Conservation (phyloP, 2,329 filamentous ascomycete genomes). For the Trichothecium roseum region DNA sequence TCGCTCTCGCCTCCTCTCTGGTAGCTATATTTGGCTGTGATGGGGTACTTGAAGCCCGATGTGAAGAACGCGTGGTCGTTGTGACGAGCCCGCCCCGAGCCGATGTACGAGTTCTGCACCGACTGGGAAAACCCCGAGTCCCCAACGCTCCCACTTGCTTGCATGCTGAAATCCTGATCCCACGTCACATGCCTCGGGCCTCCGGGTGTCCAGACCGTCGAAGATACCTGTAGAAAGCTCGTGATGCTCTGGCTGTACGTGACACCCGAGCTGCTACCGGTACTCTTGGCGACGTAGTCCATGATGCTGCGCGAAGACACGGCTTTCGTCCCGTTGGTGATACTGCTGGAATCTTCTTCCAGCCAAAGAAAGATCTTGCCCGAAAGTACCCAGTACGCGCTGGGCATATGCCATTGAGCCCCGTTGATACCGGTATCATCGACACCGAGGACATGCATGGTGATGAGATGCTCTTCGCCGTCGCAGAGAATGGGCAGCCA, state of each 20-base stretch:
- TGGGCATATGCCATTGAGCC: slow-evolving; percentile 34
- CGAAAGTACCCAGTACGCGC: slow-evolving; percentile 56
- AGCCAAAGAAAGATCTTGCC: slow-evolving; percentile 77
- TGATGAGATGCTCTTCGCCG: slow-evolving; percentile 53
- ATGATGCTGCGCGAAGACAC: slow-evolving; percentile 21
- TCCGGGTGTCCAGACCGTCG: slow-evolving; percentile 31
- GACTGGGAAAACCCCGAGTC: slow-evolving; percentile 29
- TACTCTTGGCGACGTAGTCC: slow-evolving; percentile 22
- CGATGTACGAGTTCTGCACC: slow-evolving; percentile 8
- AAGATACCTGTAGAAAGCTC: slow-evolving; percentile 47
- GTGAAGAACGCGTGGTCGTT: slow-evolving; percentile 1
- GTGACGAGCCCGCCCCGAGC: slow-evolving; percentile 6
- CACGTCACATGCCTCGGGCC: slow-evolving; percentile 30
- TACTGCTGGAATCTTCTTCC: slow-evolving; percentile 25
- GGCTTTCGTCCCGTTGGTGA: slow-evolving; percentile 2
- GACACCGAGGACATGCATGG: slow-evolving; percentile 56
- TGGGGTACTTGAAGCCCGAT: slow-evolving; percentile 8
- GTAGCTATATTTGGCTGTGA: slow-evolving; percentile 2
- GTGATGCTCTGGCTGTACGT: slow-evolving; percentile 38
- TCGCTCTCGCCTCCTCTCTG: slow-evolving; percentile 1
- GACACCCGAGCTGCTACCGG: slow-evolving; percentile 28
- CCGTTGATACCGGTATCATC: slow-evolving; percentile 35
- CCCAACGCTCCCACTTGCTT: slow-evolving; percentile 37
- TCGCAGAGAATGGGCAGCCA: slow-evolving; percentile 63
- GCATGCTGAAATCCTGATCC: slow-evolving; percentile 47